Evolutionary conservation across 2,329 filamentous ascomycete species (phyloP), one percentile per base, ranked within the genome.

Genomic region (Sclerotinia spermophila): DNA sequence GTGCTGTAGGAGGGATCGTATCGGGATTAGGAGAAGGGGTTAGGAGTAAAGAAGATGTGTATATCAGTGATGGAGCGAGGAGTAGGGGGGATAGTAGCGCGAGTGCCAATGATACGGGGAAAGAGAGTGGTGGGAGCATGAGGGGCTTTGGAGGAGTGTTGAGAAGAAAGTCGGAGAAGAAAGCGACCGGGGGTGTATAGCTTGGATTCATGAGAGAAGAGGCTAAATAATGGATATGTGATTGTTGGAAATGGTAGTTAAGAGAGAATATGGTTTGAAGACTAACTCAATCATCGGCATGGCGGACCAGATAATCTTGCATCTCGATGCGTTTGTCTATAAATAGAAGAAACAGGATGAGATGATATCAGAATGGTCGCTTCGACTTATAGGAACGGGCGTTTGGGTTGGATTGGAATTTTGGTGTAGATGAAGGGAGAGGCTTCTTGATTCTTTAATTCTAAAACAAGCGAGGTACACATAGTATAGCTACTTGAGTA

Each of bases 1-100:
- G 71, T 69, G 76, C 77, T 11, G 74, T 78, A 17, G 73, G 73
- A 11, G 71, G 75, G 60, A 71, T 74, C 6, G 67, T 68, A 17
- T 65, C 62, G 15, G 62, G 62, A 60, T n/a, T 65, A 30, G 62
- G 62, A 38, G 62, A 65, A 19, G 62, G 62, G 38, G 19, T n/a
- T 24, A 65, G 62, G 17, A 48, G 45, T 30, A 65, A 53, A 65
- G 62, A 65, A 30, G 62, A 65, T 21, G 62, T 65, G 5, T 65
- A 65, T 65, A 19, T 40, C 21, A 65, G 62, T 53, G 62, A 65
- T 30, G 33, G 33, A n/a, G 33, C 17, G 38, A 53, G 15, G 35
- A 65, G 62, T 30, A 27, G 33, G 38, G 45, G 35, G 5, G 33
- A 53, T 11, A 40, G 45, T 53, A 40, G 35, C 19, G 24, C 45